Base-by-base conservation (phyloP, 2,329 filamentous ascomycete genomes). In the Monosporascus cannonballus region DNA sequence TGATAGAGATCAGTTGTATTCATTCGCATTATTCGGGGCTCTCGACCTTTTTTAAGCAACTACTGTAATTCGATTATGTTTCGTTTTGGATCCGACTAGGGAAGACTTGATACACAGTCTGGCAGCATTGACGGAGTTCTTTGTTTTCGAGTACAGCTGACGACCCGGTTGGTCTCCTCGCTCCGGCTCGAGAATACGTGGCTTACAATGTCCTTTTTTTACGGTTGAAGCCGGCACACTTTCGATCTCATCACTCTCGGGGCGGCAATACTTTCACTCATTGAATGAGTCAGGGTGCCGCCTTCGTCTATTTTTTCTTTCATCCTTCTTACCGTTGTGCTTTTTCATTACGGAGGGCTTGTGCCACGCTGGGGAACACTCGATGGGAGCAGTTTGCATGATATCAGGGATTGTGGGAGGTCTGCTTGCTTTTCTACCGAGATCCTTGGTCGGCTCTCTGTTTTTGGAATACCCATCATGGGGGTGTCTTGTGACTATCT, bases 111-210 rank as follows among this genome's bases (percentile, higher is more conserved):
- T 48, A 54, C 48, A 53, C 52, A 57, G 54, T 54, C 55, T 52
- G 52, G 56, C 53, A 62, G 62, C 62, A 64, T 64, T 56, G 60
- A 57, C 56, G 62, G 62, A 64, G 62, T 64, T 62, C 34, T 50
- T 50, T 50, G 51, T 55, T 22, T 42, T 20, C 39, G 39, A 42
- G 22, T 20, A 42, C 39, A 7, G 39, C 15, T 42, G 22, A 14
- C 39, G 9, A 20, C n/a, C 39, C 8, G 39, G 39, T 9, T 9
- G 18, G 17, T 24, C 39, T 39, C 22, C 18, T 42, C 22, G 18
- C 20, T 20, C 18, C 9, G 18, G 39, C 18, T 42, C 18, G 39
- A 24, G 39, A 42, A 42, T 42, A 42, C 39, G 24, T 24, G 39
- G 30, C 39, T 42, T 42, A 24, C 39, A 42, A 20, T 14, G 39